These are phyloP conservation scores for Hymenoscyphus scutula DNA, from an alignment of 2,329 filamentous ascomycete species.

Conservation along the genomic window DNA sequence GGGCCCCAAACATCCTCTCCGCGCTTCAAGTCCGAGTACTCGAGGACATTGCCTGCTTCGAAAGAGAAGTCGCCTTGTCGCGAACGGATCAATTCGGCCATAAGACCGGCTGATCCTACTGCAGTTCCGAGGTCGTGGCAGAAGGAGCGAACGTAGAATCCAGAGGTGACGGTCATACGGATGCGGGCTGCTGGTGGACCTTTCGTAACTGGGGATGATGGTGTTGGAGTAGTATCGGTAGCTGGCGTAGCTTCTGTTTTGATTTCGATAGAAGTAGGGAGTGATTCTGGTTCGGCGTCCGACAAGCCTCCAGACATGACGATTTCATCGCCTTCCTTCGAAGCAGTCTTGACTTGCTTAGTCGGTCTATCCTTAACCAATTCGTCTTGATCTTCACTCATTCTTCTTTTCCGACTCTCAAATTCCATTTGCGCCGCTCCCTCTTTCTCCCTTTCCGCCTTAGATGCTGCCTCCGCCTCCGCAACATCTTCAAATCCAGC, in stretches of 20 bases:
- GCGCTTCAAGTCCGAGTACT: slow-evolving; percentile 72
- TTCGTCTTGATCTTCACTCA: slow-evolving; percentile 34
- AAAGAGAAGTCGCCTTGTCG: slow-evolving; percentile 80
- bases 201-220: slow-evolving; percentile 38
- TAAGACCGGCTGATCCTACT: slow-evolving; percentile 76
- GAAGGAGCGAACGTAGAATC: slow-evolving; percentile 94
- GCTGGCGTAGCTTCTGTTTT: slow-evolving; percentile 5
- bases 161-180: slow-evolving; percentile 88
- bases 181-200: slow-evolving; percentile 76
- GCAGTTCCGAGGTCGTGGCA: slow-evolving; percentile 88
- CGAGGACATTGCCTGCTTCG: slow-evolving; percentile 67
- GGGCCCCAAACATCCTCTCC: slow-evolving; percentile 83
- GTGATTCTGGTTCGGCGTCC: slow-evolving; percentile 22
- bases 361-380: slow-evolving; percentile 32
- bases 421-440: slow-evolving; percentile 36
- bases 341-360: slow-evolving; percentile 26
- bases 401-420: slow-evolving; percentile 34
- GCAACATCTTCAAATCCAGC: not conserved
- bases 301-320: slow-evolving; percentile 36
- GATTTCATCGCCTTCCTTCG: slow-evolving; percentile 17
- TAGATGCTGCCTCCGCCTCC: slow-evolving; percentile 43
- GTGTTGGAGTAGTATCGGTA: slow-evolving; percentile 18
- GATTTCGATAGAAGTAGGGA: slow-evolving; percentile 10
- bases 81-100: slow-evolving; percentile 79
- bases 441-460: slow-evolving; percentile 25